phyloP scores from a whole-genome alignment of 108 stramenopile species.

The Pseudonitzschia delicatissima region DNA sequence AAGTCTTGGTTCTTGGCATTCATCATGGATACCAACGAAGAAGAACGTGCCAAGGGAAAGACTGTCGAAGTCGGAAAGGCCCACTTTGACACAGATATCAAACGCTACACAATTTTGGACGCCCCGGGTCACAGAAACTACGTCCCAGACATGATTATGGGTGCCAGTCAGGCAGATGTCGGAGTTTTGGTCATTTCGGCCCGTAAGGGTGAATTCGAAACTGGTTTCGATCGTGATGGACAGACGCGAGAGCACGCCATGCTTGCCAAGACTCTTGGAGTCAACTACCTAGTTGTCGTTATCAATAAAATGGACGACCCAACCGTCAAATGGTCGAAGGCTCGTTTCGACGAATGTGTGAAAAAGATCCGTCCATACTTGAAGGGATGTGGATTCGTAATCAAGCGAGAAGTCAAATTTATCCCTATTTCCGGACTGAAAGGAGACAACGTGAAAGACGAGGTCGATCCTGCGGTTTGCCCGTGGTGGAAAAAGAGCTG shows the following conservation, averaged over 20 bases:
- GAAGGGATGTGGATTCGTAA: constrained; percentile 93
- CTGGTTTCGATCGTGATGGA: constrained; percentile 98
- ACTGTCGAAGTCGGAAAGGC: constrained; percentile 99
- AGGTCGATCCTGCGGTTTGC: constrained; percentile 82
- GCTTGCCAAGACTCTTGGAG: constrained; percentile 98
- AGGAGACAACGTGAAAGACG: constrained; percentile 96
- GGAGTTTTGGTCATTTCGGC: constrained; percentile 99
- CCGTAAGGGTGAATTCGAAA: constrained; percentile 97
- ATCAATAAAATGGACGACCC: constrained; percentile 99
- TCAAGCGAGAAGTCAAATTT: constrained; percentile 97
- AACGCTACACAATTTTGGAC: constrained; percentile 98
- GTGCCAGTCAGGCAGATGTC: constrained; percentile 96
- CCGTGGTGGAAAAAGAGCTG: constrained; percentile 89
- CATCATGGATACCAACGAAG: constrained; percentile 99
- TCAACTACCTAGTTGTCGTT: constrained; percentile 93
- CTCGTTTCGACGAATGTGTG: constrained; percentile 95
- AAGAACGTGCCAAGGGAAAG: constrained; percentile 99
- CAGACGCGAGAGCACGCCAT: constrained; percentile 99
- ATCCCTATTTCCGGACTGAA: constrained; percentile 95
- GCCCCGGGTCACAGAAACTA: constrained; percentile 99
- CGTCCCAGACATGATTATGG: constrained; percentile 99
- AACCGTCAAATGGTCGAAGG: constrained; percentile 92
- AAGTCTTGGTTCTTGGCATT: constrained; percentile 99
- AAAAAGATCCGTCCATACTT: constrained; percentile 95
- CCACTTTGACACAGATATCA: constrained; percentile 90